phyloP scores from a whole-genome alignment of 176 grass and related monocot genomes.

The Themeda triandra region DNA sequence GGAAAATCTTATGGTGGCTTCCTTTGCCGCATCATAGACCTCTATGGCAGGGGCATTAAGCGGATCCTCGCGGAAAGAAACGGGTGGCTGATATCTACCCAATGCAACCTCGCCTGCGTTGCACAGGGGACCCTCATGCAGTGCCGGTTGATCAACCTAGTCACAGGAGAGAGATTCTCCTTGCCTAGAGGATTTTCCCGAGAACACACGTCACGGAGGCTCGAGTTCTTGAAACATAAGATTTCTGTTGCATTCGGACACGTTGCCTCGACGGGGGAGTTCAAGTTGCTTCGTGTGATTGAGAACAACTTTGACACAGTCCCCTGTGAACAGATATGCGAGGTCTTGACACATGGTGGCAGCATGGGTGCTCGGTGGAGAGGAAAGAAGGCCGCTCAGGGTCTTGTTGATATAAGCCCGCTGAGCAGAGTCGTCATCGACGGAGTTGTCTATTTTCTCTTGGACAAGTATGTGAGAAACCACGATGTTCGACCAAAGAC shows the following conservation, averaged over 20 bases:
- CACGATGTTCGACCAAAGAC: neutral
- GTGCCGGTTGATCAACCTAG: neutral
- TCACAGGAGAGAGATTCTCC: neutral
- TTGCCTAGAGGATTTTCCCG: neutral
- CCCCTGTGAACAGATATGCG: neutral
- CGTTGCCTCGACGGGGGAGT: neutral
- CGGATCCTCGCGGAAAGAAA: too few relatives aligned
- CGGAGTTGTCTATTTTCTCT: neutral
- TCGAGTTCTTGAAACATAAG: neutral
- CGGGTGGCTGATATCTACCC: too few relatives aligned
- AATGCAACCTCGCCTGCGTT: neutral
- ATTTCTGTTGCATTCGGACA: neutral
- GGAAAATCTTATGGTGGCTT: neutral
- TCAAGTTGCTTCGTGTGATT: neutral
- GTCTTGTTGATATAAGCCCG: neutral
- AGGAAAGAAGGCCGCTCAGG: neutral
- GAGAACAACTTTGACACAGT: neutral
- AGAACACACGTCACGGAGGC: neutral
- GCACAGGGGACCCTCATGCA: neutral
- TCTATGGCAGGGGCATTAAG: neutral
- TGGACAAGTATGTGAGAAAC: too few relatives aligned
- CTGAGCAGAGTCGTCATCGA: neutral
- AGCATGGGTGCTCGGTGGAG: neutral
- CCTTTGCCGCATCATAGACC: neutral
- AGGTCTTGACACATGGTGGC: neutral